phyloP scores from a whole-genome alignment of 768 basidiomycete genomes.

The Rhodotorula babjevae region DNA sequence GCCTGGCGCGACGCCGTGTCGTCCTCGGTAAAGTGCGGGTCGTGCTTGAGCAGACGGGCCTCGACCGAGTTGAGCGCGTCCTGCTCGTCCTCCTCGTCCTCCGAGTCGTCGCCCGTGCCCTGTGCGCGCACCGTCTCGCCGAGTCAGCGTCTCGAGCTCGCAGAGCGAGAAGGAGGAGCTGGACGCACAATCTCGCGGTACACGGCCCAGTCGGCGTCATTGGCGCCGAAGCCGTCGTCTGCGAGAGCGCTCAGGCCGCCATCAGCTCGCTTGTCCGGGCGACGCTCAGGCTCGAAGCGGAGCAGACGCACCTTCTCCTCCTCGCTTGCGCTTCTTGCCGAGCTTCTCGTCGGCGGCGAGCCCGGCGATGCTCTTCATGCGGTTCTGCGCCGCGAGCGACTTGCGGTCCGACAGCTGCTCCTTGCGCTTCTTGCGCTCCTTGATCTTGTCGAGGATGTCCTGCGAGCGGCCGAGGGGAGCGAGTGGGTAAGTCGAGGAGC shows the following conservation, averaged over 20 bases:
- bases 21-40: constrained; percentile 74
- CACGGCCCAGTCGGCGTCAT: constrained; percentile 95
- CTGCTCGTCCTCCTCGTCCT: constrained; percentile 85
- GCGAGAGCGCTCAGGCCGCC: not conserved
- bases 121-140: constrained; percentile 7
- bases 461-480: constrained; percentile 43
- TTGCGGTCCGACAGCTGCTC: constrained; percentile 78
- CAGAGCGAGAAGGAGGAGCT: not conserved
- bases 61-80: constrained; percentile 68
- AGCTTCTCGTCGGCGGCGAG: constrained; percentile 78
- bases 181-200: constrained; percentile 85
- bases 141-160: too few relatives aligned
- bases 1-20: constrained; percentile 76
- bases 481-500: too few relatives aligned
- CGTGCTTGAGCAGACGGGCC: constrained; percentile 70
- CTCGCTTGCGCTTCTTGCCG: constrained; percentile 60
- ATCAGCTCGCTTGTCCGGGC: not conserved
- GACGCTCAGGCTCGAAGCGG: too few relatives aligned
- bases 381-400: constrained; percentile 85
- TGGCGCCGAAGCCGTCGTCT: constrained; percentile 63
- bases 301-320: constrained; percentile 9
- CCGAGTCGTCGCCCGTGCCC: constrained; percentile 57
- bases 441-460: constrained; percentile 76
- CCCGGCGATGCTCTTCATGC: constrained; percentile 93
- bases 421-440: constrained; percentile 60